A percentile compares a stretch with the other conserved stretches of the same genome.
Conservation (phyloP, 1,139 yeast genomes). For the Debaryomyces sp. region DNA sequence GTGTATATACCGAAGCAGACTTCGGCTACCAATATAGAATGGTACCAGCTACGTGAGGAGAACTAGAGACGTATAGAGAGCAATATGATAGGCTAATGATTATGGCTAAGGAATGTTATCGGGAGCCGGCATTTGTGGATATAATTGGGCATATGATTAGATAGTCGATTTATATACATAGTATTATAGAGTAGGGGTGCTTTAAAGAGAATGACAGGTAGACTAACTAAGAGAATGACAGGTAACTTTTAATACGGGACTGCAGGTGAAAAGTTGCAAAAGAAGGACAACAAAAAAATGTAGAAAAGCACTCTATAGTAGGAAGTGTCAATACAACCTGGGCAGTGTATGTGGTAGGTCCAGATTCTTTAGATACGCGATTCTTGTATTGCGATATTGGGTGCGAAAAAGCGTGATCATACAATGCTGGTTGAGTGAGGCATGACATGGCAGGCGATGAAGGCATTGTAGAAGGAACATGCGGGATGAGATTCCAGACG, state of each 20-base stretch:
- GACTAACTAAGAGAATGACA: background rate
- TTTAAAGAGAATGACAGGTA: background rate
- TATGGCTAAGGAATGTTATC: background rate
- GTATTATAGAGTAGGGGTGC: background rate
- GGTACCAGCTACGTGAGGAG: background rate
- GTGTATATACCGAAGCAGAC: constrained; percentile 1
- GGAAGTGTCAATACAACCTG: background rate
- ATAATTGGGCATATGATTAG: background rate
- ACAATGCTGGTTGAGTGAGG: background rate
- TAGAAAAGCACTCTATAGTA: background rate
- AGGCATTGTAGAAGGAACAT: background rate
- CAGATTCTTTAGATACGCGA: background rate
- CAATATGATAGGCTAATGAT: background rate
- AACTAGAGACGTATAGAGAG: background rate
- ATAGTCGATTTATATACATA: background rate
- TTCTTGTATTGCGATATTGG: background rate
- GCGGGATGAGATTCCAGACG: too few species aligned
- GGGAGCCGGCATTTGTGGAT: background rate
- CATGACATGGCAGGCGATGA: background rate
- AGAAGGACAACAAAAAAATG: background rate
- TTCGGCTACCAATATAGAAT: background rate
- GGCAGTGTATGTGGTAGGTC: background rate
- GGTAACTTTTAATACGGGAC: background rate
- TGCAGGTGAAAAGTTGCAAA: background rate
- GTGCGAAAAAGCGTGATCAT: background rate